These are phyloP conservation scores for Aspergillus fructus DNA, from an alignment of 2,329 filamentous ascomycete genomes.

Conservation along the genomic window DNA sequence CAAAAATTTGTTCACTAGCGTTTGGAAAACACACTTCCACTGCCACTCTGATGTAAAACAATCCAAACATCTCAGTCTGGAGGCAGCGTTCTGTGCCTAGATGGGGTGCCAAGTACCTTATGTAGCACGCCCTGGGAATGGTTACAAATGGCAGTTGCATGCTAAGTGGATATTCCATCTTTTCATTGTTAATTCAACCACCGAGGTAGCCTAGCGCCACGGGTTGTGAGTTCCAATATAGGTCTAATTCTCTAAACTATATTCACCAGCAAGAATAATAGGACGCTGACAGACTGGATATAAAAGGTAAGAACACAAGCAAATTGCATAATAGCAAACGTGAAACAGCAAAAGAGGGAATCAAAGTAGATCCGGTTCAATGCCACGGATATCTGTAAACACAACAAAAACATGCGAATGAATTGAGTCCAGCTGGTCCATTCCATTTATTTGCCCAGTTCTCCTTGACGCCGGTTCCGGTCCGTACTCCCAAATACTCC, in stretches of 20 bases:
- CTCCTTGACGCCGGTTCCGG: not conserved
- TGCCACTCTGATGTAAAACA: not conserved
- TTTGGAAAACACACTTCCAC: not conserved
- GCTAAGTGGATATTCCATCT: no score
- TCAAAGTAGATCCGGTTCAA: not conserved
- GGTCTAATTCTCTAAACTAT: not conserved
- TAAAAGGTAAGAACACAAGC: not conserved
- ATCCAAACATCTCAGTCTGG: no score
- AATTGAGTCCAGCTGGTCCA: not conserved
- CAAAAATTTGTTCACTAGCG: not conserved
- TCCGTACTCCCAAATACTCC: conserved; percentile 1
- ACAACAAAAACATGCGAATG: not conserved
- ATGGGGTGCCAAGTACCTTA: no score
- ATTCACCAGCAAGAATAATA: not conserved
- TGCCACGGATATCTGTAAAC: not conserved
- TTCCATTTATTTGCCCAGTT: not conserved
- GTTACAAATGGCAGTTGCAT: no score
- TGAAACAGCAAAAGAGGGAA: not conserved
- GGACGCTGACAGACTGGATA: not conserved
- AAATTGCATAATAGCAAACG: not conserved
- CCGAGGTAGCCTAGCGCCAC: not conserved
- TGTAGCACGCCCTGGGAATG: no score
- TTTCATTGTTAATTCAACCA: no score
- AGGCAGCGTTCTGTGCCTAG: no score
- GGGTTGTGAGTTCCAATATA: not conserved